These are phyloP conservation scores for Malus hybrid DNA, from an alignment of 331 rosid genomes.

Conservation along the genomic window DNA sequence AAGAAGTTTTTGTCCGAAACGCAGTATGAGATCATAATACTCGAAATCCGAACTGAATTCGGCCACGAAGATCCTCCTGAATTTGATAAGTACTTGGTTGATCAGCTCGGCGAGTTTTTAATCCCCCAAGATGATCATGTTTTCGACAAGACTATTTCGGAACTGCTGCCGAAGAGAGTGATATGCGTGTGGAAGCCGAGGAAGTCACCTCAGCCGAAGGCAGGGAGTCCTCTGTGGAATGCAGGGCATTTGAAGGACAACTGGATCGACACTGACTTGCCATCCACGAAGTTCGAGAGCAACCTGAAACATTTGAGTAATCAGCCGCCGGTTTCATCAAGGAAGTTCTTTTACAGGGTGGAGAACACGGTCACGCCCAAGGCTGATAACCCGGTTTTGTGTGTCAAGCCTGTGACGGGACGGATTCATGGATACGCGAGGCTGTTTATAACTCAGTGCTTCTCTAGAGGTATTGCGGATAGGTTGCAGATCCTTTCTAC, in stretches of 20 bases:
- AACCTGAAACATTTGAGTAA: constrained; percentile 65
- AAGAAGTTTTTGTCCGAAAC: constrained; percentile 63
- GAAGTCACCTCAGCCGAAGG: constrained; percentile 48
- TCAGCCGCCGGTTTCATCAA: constrained; percentile 42
- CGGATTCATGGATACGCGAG: constrained; percentile 68
- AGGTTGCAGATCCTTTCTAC: constrained; percentile 65
- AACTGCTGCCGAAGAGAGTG: constrained; percentile 56
- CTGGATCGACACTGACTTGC: constrained; percentile 82
- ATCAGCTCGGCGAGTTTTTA: constrained; percentile 52
- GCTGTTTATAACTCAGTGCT: constrained; percentile 61
- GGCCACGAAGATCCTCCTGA: constrained; percentile 76
- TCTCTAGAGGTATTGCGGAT: constrained; percentile 37
- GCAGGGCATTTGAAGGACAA: constrained; percentile 60
- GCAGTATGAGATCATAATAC: constrained; percentile 50
- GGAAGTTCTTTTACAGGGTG: constrained; percentile 79
- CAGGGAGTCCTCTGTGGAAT: constrained; percentile 61
- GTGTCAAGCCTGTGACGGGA: constrained; percentile 68
- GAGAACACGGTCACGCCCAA: constrained; percentile 88
- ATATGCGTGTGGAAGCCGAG: constrained; percentile 88
- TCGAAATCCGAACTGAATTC: constrained; percentile 72
- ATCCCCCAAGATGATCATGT: constrained; percentile 63
- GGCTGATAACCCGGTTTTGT: constrained; percentile 63
- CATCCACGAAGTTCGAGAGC: constrained; percentile 71
- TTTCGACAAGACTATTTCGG: constrained; percentile 48
- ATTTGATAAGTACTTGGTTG: constrained; percentile 57